phyloP scores from a whole-genome alignment of 257 asterid genomes.

The Petrea volubilis region DNA sequence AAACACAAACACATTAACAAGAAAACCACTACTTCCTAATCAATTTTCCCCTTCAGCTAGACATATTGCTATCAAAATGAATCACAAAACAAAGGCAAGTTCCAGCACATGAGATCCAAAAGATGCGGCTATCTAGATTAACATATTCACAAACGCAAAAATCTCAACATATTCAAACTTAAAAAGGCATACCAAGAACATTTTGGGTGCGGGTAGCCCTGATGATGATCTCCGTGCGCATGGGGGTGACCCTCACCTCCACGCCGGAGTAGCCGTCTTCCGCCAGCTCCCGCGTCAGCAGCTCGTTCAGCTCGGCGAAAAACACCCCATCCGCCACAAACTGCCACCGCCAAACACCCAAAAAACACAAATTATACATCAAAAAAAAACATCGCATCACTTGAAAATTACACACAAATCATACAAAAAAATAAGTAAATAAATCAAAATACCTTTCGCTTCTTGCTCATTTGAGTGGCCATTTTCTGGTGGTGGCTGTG shows the following conservation, averaged over 20 bases:
- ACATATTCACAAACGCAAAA: not conserved
- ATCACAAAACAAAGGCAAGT: not conserved
- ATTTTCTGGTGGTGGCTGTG: not conserved
- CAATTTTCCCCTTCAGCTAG: no score
- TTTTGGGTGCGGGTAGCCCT: not conserved
- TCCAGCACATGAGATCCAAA: not conserved
- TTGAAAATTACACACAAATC: not conserved
- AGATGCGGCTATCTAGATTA: not conserved
- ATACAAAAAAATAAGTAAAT: not conserved
- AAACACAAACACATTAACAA: not conserved
- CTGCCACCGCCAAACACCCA: not conserved
- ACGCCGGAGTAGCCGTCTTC: not conserved
- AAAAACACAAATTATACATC: not conserved
- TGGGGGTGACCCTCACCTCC: not conserved
- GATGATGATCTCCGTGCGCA: not conserved
- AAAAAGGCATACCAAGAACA: not conserved
- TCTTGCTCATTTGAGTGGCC: conserved; percentile 30
- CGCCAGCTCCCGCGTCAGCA: not conserved
- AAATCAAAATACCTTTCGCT: conserved; percentile 2
- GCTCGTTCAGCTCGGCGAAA: not conserved
- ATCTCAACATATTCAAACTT: not conserved
- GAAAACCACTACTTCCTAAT: not conserved
- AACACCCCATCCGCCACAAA: not conserved
- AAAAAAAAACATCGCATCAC: not conserved
- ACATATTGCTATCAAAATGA: no score